Evolutionary conservation across 148 eudicot genomes (phyloP), one percentile per base, ranked within the genome.

Genomic region (Vaccinium corymbosum): DNA sequence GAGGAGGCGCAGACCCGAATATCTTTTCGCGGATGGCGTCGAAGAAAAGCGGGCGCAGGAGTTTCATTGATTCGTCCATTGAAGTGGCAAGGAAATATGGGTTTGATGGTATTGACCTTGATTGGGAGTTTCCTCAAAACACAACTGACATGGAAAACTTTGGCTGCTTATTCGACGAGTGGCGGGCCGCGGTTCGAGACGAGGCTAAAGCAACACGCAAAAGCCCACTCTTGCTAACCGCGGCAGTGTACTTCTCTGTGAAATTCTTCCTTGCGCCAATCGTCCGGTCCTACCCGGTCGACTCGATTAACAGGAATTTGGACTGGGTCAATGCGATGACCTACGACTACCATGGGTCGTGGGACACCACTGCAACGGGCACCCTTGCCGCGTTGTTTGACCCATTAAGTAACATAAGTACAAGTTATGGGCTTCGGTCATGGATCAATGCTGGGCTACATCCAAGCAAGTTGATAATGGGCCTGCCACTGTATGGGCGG

Each of bases 401-500:
- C 42, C 86, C 89, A 25, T 80, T 62, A 12, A 86, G 90, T 50
- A 89, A 87, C 68, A 0, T 86, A 7, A 91, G 87, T 73, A 91
- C 91, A 6, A 89, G 91, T 55, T 86, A 85, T 25, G 93, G 93
- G 85, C 86, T 91, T 19, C 56, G 80, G 61, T 86, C 93, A 7
- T 91, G 93, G 93, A 78, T 88, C 62, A 48, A 55, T 48, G 89
- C 89, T 1, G 89, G 90, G 51, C 68, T 89, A n/a, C 82, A 84
- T 1, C 76, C 57, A 14, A 77, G 76, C 25, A 89, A 91, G 81
- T 17, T 91, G 86, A 77, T 91, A 14, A 88, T 89, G 93, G 93
- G 93, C 52, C n/a, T 91, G 71, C 93, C 93, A n/a, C 38, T 91
- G 16, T 91, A 89, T 50, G 93, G 92, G 52, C 85, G 84, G 83